Percentiles rank a stretch among this genome's conserved stretches.
Conservation (phyloP, 2,329 filamentous ascomycete species). For the Cercospora sp. region DNA sequence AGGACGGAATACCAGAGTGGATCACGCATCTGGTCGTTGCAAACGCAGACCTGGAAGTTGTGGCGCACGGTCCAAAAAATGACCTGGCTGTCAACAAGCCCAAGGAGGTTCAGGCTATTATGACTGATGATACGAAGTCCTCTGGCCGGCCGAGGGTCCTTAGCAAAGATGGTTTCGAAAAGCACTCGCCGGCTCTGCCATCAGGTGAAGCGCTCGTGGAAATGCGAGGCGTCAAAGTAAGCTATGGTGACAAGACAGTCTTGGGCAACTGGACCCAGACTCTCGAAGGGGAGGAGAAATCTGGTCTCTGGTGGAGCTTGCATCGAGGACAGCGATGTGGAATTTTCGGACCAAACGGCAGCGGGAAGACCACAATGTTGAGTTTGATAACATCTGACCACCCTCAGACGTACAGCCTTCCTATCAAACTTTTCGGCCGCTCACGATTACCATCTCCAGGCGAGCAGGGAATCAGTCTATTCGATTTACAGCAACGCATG, state of each 20-base stretch:
- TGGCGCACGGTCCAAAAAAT: constrained; percentile 64
- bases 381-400: constrained; percentile 94
- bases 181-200: constrained; percentile 26
- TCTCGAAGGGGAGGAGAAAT: constrained; percentile 46
- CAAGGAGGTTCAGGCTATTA: not conserved
- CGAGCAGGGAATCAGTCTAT: constrained; percentile 76
- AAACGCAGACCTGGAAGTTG: constrained; percentile 64
- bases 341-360: constrained; percentile 88
- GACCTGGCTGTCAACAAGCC: constrained; percentile 29
- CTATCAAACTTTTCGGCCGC: constrained; percentile 81
- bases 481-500: constrained; percentile 85
- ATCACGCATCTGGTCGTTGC: constrained; percentile 80
- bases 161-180: constrained; percentile 37
- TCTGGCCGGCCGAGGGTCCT: not conserved
- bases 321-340: constrained; percentile 84
- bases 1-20: constrained; percentile 87
- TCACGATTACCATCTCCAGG: constrained; percentile 75
- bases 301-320: constrained; percentile 79
- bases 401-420: constrained; percentile 87
- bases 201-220: constrained; percentile 74
- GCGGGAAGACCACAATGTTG: constrained; percentile 91
- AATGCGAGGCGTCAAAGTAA: constrained; percentile 80
- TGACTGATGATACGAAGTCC: not conserved
- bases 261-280: constrained; percentile 77
- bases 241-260: constrained; percentile 74